A percentile compares a stretch with the other conserved stretches of the same genome.
Evolutionary conservation across 352 stramenopile genomes (phyloP).

Genomic region (Phytophthora rubi): DNA sequence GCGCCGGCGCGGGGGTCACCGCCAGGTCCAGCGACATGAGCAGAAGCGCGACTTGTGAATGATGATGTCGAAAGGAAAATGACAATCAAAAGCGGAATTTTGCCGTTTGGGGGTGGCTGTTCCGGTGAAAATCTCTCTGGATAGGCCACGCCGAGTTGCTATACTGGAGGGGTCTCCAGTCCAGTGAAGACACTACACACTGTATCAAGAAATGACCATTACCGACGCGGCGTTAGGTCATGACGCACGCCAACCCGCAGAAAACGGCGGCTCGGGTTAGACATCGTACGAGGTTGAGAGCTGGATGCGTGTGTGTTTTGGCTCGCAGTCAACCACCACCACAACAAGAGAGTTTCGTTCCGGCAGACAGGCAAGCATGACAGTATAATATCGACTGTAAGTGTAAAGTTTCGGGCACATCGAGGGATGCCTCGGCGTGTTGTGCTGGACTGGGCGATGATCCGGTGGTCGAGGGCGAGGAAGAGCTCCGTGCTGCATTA

Average conservation of each 20-base stretch:
- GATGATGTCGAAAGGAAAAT: slow-evolving; percentile 29
- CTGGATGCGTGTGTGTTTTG: slow-evolving; percentile 14
- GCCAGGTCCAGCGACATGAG: slow-evolving; percentile 30
- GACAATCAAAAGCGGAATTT: slow-evolving; percentile 15
- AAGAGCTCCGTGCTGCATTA: too few relatives aligned
- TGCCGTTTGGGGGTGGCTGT: not conserved
- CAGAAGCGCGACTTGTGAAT: slow-evolving; percentile 36
- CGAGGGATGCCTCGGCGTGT: slow-evolving; percentile 17
- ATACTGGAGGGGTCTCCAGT: too few relatives aligned
- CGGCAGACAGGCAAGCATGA: slow-evolving; percentile 13
- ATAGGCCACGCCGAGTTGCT: not conserved
- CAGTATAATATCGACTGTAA: slow-evolving; percentile 3
- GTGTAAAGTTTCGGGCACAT: slow-evolving; percentile 24
- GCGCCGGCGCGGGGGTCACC: slow-evolving; percentile 9
- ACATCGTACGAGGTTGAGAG: slow-evolving; percentile 11
- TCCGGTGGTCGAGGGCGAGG: too few relatives aligned
- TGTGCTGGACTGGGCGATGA: slow-evolving; percentile 1
- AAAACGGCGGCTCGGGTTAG: slow-evolving; percentile 17
- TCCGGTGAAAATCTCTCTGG: slow-evolving; percentile 2
- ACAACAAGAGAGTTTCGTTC: not conserved
- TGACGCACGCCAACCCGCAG: slow-evolving; percentile 19
- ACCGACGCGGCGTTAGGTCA: not conserved
- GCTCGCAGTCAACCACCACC: slow-evolving; percentile 6
- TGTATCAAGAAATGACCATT: not conserved
- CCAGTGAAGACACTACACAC: too few relatives aligned